phyloP scores from a whole-genome alignment of 768 basidiomycete species.

The Pilatotrama ljubarskyi region DNA sequence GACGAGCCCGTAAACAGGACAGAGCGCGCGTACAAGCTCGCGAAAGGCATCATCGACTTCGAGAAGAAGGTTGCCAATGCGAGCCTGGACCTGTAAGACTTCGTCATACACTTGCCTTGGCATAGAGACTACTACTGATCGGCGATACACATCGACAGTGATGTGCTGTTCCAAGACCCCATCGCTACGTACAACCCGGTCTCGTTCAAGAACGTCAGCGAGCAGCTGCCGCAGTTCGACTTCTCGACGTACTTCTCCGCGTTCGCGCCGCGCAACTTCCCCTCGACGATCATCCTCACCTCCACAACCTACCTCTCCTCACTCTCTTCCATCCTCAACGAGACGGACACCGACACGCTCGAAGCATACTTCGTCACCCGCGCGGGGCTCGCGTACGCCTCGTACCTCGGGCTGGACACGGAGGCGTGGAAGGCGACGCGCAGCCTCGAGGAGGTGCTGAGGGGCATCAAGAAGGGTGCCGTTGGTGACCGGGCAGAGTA shows the following conservation, averaged over 20 bases:
- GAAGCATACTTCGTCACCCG: conserved; percentile 89
- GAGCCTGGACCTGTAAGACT: conserved; percentile 72
- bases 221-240: conserved; percentile 70
- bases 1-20: conserved; percentile 51
- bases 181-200: conserved; percentile 87
- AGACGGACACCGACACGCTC: conserved; percentile 66
- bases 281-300: conserved; percentile 75
- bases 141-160: conserved; percentile 38
- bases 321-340: conserved; percentile 66
- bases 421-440: conserved; percentile 78
- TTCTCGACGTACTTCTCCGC: conserved; percentile 86
- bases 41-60: conserved; percentile 71
- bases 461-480: conserved; percentile 86
- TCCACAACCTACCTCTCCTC: conserved; percentile 74
- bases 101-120: not conserved
- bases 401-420: conserved; percentile 71
- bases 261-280: conserved; percentile 77
- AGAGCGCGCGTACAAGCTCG: conserved; percentile 59
- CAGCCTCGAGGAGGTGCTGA: conserved; percentile 66
- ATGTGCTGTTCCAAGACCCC: conserved; percentile 75
- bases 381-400: conserved; percentile 65
- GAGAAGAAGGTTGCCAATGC: conserved; percentile 78
- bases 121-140: not conserved
- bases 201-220: conserved; percentile 65
- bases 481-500: conserved; percentile 81